Evolutionary conservation across 306 rosid genomes (phyloP), one percentile per base, ranked within the genome.

Genomic region (Erythrophleum fordii): DNA sequence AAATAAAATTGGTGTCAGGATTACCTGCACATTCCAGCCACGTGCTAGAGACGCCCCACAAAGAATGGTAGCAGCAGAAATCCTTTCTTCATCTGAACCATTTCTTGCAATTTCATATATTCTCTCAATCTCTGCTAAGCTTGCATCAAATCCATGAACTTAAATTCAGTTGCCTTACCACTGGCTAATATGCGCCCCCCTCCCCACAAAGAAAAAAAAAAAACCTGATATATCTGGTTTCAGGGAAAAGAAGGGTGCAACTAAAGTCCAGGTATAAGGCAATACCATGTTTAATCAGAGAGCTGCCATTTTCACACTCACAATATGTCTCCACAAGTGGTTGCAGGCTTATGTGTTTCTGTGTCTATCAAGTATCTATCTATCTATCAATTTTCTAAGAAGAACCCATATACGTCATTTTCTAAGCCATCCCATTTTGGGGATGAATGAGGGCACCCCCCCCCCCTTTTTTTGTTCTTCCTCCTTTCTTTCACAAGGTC

Each of bases 21-120:
- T 59, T 82, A 95, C 99, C 94, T 95, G 99, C 77, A 93, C 78
- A 88, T 94, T 93, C 99, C 99, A 95, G 69, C 99, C 99, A 81
- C 95, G 92, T 80, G 82, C 73, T 59, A 95, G 84, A 87, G 99
- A 93, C 66, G 94, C 94, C 77, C 98, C 99, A 77, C 97, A 95
- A 78, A 93, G 89, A 84, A 95, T 83, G 87, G 92, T 84, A 71
- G 97, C 98, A 60, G 96, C 98, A 64, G 91, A 91, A 78, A 93
- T 89, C 88, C 83, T 95, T 87, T 95, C 99, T 46, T 93, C 98
- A 37, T 90, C 89, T 48, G 97, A 91, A 77, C 99, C 97, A 82
- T 73, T 89, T 85, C 85, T 77, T 66, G 98, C 93, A 88, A 95
- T 85, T 89, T 93, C 96, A 80, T 83, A 91, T 72, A 95, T 86